phyloP scores from a whole-genome alignment of 208 protist genomes.

The Crithidia fasciculata region DNA sequence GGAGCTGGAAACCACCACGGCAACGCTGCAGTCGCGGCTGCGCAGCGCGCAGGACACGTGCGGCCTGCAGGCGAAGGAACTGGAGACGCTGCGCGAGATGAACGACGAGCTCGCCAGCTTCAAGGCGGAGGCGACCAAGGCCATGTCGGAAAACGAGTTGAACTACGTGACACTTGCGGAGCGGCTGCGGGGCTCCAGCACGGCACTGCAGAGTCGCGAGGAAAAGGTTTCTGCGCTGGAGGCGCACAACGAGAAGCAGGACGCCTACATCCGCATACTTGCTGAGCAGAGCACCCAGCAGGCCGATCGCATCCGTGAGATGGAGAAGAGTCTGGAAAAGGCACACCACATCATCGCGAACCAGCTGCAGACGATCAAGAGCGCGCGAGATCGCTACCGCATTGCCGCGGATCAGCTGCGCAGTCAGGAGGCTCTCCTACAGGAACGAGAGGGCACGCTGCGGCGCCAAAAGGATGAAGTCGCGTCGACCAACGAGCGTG shows the following conservation, averaged over 20 bases:
- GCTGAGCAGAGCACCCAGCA: constrained; percentile 77
- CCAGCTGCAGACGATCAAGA: constrained; percentile 81
- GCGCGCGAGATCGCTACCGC: constrained; percentile 59
- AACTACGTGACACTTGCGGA: constrained; percentile 81
- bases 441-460: constrained; percentile 51
- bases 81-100: constrained; percentile 57
- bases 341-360: constrained; percentile 87
- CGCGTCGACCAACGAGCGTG: constrained; percentile 34
- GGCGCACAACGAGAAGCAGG: constrained; percentile 78
- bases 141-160: constrained; percentile 80
- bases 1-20: constrained; percentile 37
- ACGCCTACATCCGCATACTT: constrained; percentile 77
- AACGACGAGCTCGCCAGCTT: constrained; percentile 65
- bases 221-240: constrained; percentile 72
- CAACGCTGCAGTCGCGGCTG: constrained; percentile 46
- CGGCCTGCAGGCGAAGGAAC: constrained; percentile 43
- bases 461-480: constrained; percentile 60
- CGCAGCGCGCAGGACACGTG: constrained; percentile 49
- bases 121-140: constrained; percentile 60
- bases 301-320: constrained; percentile 38
- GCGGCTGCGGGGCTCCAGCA: constrained; percentile 53
- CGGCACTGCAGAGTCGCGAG: constrained; percentile 50
- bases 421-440: constrained; percentile 57
- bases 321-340: constrained; percentile 65
- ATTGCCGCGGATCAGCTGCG: constrained; percentile 65